Evolutionary conservation across 345 rosid species (phyloP), one percentile per base, ranked within the genome.

Genomic region (Camelina laxa): DNA sequence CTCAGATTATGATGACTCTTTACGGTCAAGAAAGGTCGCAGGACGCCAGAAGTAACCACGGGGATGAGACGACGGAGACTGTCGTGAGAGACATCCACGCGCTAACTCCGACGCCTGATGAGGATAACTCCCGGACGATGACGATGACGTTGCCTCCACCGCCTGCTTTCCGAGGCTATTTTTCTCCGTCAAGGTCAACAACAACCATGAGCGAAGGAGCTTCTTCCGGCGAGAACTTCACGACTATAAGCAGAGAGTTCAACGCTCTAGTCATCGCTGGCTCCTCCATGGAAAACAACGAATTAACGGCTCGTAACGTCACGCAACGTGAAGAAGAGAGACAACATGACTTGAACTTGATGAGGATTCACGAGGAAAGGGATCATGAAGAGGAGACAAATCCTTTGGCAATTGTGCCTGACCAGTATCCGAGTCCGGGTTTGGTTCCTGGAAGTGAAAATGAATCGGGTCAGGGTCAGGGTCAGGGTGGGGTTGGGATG

Each of bases 201-300:
- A 72, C 53, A 5, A 56, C 61, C 20, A 61, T 20, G 51, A 51
- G 63, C 57, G 77, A 93, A 76, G 70, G 85, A 69, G 69, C 74
- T 41, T 68, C 72, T 42, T 75, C 72, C 2, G 82, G 84, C 39
- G 98, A 94, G 79, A 91, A 90, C 75, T 94, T 94, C 82, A 87
- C 96, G 20, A 81, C 87, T 83, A 85, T 94, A 70, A 91, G 98
- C 72, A 78, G 95, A 67, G 98, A 94, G 57, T 94, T 94, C 85
- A 94, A 82, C 85, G 96, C 97, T 47, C 82, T 94, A 7, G 98
- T 94, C 51, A 75, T 94, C 21, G 96, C 97, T 1, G 96, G 96
- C 4, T 87, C 97, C 0, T 68, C 91, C 14, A 78, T 70, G 15
- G 80, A 70, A 15, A 75, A 57, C 74, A 72, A 75, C 36, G 71